phyloP scores from a whole-genome alignment of 2,329 filamentous ascomycete species.

The Exophiala dermatitidis region DNA sequence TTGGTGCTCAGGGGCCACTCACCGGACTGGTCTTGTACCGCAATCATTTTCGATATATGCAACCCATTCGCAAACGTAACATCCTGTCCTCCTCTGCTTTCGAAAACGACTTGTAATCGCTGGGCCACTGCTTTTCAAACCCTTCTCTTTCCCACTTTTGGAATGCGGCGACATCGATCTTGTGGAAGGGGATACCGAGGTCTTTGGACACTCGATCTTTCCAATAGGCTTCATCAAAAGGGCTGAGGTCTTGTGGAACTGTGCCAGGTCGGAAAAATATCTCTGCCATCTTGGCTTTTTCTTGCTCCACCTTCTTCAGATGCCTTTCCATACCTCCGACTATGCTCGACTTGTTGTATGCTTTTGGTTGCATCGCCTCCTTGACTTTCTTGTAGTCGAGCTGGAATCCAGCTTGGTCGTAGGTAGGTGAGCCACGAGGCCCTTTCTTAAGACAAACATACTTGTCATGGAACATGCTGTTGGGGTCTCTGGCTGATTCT shows the following conservation, averaged over 20 bases:
- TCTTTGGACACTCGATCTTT: slow-evolving; percentile 17
- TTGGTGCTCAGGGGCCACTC: no score
- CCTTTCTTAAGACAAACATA: slow-evolving; percentile 9
- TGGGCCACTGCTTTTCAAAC: background rate
- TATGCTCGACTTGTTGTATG: slow-evolving; percentile 2
- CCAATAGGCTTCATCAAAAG: background rate
- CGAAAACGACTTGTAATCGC: background rate
- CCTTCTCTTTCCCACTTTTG: slow-evolving; percentile 11
- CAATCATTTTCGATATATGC: background rate
- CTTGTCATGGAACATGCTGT: background rate
- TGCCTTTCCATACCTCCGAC: background rate
- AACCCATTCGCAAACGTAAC: background rate
- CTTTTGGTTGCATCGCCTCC: slow-evolving; percentile 3
- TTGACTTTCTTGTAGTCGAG: slow-evolving; percentile 18
- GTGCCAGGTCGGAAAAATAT: slow-evolving; percentile 4
- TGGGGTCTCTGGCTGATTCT: background rate
- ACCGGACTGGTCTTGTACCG: no score
- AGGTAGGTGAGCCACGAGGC: slow-evolving; percentile 12
- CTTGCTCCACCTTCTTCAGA: background rate
- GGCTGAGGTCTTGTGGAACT: background rate
- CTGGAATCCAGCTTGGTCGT: slow-evolving; percentile 13
- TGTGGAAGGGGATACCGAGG: slow-evolving; percentile 16
- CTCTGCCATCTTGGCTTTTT: slow-evolving; percentile 1
- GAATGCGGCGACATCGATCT: slow-evolving; percentile 7
- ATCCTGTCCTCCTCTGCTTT: background rate